A percentile compares a stretch with the other conserved stretches of the same genome.
phyloP scores from a whole-genome alignment of 202 grass and related monocot genomes.

The Panicum virgatum region DNA sequence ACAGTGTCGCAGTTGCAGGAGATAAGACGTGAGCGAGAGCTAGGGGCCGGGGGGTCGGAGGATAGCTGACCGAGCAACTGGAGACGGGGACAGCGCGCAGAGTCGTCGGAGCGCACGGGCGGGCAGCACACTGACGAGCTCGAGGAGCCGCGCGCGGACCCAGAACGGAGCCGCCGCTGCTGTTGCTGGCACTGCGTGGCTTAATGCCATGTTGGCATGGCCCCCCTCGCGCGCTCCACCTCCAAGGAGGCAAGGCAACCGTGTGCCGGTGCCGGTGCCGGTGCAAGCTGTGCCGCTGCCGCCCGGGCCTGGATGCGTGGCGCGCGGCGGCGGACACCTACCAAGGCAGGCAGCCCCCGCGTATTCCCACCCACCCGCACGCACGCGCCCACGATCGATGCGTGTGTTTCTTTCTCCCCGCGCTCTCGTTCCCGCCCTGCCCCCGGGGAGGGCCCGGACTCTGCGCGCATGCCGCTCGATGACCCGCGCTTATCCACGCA shows the following conservation, averaged over 20 bases:
- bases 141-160: constrained; percentile 9
- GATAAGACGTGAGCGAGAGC: constrained; percentile 11
- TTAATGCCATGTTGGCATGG: neutral
- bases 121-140: neutral
- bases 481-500: neutral
- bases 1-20: neutral
- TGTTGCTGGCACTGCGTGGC: neutral
- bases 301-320: neutral
- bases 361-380: neutral
- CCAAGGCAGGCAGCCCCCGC: neutral
- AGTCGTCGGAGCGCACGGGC: neutral
- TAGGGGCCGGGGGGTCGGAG: too few species aligned
- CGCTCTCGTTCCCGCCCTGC: neutral
- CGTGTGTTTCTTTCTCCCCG: neutral
- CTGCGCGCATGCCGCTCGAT: neutral
- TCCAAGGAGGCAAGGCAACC: too few species aligned
- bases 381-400: too few species aligned
- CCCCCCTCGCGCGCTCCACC: neutral
- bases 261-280: neutral
- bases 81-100: neutral
- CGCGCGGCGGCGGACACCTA: neutral
- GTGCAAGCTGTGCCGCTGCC: neutral
- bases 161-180: too few species aligned
- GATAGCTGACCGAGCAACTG: too few species aligned
- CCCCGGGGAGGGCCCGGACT: neutral